phyloP scores from a whole-genome alignment of 1,284 basidiomycete species.

The Butyriboletus appendiculatus region DNA sequence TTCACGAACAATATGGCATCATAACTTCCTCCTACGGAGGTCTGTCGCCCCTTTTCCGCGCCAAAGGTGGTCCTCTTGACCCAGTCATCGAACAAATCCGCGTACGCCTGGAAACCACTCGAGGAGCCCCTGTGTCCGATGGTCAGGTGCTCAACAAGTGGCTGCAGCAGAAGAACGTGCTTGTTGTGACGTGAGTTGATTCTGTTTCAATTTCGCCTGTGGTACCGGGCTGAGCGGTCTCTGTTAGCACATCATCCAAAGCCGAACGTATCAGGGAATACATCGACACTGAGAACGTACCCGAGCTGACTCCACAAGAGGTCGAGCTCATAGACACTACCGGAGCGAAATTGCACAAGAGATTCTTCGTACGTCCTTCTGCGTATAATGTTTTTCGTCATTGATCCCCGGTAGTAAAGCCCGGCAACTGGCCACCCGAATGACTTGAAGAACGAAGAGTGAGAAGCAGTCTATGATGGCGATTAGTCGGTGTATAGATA shows the following conservation, averaged over 20 bases:
- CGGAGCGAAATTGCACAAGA: slow-evolving; percentile 61
- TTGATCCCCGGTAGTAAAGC: slow-evolving; percentile 18
- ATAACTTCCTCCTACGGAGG: slow-evolving; percentile 69
- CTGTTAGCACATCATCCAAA: slow-evolving; percentile 68
- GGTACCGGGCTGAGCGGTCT: slow-evolving; percentile 3
- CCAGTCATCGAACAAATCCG: slow-evolving; percentile 52
- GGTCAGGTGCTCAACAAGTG: slow-evolving; percentile 63
- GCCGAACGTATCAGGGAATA: slow-evolving; percentile 67
- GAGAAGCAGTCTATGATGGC: background rate
- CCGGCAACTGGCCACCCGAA: slow-evolving; percentile 20
- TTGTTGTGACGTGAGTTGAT: slow-evolving; percentile 68
- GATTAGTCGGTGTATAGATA: background rate
- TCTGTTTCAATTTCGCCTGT: background rate
- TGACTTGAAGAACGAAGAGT: background rate
- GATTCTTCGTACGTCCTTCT: slow-evolving; percentile 28
- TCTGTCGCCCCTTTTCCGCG: slow-evolving; percentile 58
- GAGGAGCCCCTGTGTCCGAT: slow-evolving; percentile 48
- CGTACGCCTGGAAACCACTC: slow-evolving; percentile 43
- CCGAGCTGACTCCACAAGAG: slow-evolving; percentile 62
- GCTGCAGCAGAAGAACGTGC: slow-evolving; percentile 55
- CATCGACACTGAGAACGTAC: slow-evolving; percentile 52
- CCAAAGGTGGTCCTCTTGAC: slow-evolving; percentile 57
- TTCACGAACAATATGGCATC: slow-evolving; percentile 64
- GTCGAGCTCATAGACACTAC: slow-evolving; percentile 60
- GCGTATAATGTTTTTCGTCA: background rate